phyloP scores from a whole-genome alignment of 306 rosid genomes.

The Lathyrus oleraceus region DNA sequence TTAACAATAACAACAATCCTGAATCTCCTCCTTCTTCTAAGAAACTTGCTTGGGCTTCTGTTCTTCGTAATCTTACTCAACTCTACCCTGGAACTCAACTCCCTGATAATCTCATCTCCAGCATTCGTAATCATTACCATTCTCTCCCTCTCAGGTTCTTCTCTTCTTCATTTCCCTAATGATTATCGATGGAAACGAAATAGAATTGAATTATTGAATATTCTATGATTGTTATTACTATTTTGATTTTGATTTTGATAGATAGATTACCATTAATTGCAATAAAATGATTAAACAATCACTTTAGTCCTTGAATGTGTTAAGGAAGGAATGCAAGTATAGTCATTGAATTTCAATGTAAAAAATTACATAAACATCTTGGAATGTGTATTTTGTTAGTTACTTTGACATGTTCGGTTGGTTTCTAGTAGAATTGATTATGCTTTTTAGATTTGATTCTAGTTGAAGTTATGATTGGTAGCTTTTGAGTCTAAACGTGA shows the following conservation, averaged over 20 bases:
- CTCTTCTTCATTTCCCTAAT: not conserved
- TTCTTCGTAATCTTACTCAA: slow-evolving; percentile 77
- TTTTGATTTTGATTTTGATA: not conserved
- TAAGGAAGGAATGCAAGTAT: not conserved
- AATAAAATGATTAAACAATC: not conserved
- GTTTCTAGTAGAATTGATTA: too few species aligned
- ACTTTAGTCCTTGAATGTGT: not conserved
- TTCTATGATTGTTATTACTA: not conserved
- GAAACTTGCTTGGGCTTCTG: slow-evolving; percentile 75
- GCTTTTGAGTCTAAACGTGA: too few species aligned
- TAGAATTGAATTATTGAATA: not conserved
- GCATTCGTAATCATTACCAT: slow-evolving; percentile 83
- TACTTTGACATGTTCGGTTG: too few species aligned
- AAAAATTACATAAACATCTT: not conserved
- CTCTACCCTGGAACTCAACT: slow-evolving; percentile 89
- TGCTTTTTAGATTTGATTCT: too few species aligned
- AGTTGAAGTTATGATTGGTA: too few species aligned
- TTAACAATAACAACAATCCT: slow-evolving; percentile 5
- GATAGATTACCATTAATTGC: not conserved
- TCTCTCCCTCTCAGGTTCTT: slow-evolving; percentile 86
- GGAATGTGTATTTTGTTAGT: not conserved
- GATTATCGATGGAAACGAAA: not conserved
- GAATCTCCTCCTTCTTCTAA: slow-evolving; percentile 40
- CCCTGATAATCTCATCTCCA: slow-evolving; percentile 86
- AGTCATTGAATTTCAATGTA: not conserved